These are phyloP conservation scores for Rhododendron griersonianum DNA, from an alignment of 148 eudicot genomes.

Conservation along the genomic window DNA sequence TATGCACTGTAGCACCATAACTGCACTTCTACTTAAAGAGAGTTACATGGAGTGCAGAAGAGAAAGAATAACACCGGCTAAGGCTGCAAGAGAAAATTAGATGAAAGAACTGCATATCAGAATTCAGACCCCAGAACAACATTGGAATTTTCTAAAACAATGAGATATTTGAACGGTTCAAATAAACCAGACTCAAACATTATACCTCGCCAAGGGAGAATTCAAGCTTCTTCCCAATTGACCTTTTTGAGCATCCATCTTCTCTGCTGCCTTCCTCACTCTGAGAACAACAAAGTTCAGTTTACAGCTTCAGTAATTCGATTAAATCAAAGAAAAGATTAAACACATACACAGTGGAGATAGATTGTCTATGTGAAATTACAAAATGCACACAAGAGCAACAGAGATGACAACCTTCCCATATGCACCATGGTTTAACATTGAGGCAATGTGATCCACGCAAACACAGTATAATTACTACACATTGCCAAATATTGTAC, in stretches of 20 bases:
- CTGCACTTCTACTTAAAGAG: neutral
- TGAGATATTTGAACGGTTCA: neutral
- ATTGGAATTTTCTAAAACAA: neutral
- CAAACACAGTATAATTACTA: neutral
- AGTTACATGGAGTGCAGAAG: neutral
- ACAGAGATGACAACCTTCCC: neutral
- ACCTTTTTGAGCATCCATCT: slow-evolving; percentile 36
- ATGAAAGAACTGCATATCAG: neutral
- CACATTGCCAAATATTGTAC: neutral
- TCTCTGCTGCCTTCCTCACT: slow-evolving; percentile 40
- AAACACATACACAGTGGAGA: neutral
- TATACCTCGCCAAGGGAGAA: slow-evolving; percentile 43
- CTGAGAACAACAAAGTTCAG: slow-evolving; percentile 25
- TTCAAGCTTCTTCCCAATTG: slow-evolving; percentile 47
- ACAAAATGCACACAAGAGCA: neutral
- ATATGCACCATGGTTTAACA: neutral
- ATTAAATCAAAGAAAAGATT: neutral
- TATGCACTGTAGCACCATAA: neutral
- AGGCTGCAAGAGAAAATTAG: neutral
- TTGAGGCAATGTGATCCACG: neutral
- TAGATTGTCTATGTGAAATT: neutral
- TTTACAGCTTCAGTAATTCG: neutral
- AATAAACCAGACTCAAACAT: slow-evolving; percentile 1
- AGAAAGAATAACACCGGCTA: neutral
- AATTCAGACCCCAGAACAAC: neutral